These are phyloP conservation scores for Hippophae gyantsensis DNA, from an alignment of 306 rosid genomes.

Conservation along the genomic window DNA sequence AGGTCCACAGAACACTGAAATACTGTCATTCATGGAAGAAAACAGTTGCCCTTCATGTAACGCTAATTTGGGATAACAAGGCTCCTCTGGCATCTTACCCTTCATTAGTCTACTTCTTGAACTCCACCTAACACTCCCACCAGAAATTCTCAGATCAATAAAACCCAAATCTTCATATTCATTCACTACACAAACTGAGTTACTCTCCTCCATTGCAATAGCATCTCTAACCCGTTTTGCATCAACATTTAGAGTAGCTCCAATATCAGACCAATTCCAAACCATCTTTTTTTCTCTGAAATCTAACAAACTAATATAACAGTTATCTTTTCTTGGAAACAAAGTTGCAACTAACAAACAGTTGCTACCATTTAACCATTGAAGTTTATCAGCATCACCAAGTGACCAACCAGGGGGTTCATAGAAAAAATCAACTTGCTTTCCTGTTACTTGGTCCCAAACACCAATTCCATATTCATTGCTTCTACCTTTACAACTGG, in stretches of 20 bases:
- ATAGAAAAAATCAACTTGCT: conserved; percentile 74
- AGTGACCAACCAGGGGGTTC: conserved; percentile 82
- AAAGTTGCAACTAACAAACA: conserved; percentile 77
- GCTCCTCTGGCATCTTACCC: conserved; percentile 80
- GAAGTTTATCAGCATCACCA: conserved; percentile 94
- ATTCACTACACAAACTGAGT: conserved; percentile 82
- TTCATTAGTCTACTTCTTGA: conserved; percentile 81
- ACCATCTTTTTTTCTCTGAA: conserved; percentile 81
- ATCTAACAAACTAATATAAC: conserved; percentile 83
- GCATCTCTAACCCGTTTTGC: conserved; percentile 88
- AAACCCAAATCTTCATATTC: conserved; percentile 90
- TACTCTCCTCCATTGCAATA: conserved; percentile 73
- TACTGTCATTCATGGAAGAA: conserved; percentile 87
- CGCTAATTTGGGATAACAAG: conserved; percentile 87
- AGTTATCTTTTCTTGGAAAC: conserved; percentile 86
- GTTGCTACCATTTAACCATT: conserved; percentile 61
- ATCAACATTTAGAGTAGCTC: conserved; percentile 46
- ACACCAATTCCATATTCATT: conserved; percentile 89
- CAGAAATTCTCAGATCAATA: conserved; percentile 62
- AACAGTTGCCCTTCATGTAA: conserved; percentile 81
- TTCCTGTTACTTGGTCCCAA: conserved; percentile 87
- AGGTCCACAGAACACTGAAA: conserved; percentile 86
- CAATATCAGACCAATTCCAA: conserved; percentile 86
- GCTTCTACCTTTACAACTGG: conserved; percentile 85
- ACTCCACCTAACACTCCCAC: conserved; percentile 73